Evolutionary conservation across 768 basidiomycete genomes (phyloP), one percentile per base, ranked within the genome.

Genomic region (Tremella mesenterica): DNA sequence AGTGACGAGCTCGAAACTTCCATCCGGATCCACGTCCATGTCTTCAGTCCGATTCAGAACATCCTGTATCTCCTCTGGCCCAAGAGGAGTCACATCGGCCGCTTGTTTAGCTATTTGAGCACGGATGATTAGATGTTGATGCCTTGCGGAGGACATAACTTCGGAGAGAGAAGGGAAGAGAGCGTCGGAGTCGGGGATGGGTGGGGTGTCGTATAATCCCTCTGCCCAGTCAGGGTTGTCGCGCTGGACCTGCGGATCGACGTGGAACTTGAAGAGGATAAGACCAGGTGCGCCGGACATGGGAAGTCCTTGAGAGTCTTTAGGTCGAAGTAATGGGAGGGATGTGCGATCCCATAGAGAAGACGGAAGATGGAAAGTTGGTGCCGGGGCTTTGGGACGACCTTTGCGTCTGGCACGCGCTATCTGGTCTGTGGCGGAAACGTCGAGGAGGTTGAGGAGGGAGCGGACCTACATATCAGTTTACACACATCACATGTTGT

Each of bases 241-340:
- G 13, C 18, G 25, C 27, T 63, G 59, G 6, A 70, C 59, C 14
- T 47, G 28, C 18, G 63, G 63, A 44, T 67, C 59, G 27, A 67
- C 68, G 44, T 70, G 68, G 50, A 67, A 70, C 47, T 50, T 59
- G 65, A 65, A 70, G 6, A 70, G 50, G 34, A 70, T 48, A 25
- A 67, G 58, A 4, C 68, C 68, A 23, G 30, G 48, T 16, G 56
- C 39, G 12, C 58, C 61, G 31, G 56, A 34, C 7, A 63, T 48
- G 2, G 68, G 68, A 4, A 70, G 53, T 3, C 68, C 68, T 16
- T 27, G 23, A 10, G 47, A 27, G 31, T 65, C 68, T 48, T 65
- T 67, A 1, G 59, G 59, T 18, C 65, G 54, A 4, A 70, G 48
- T 8, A 21, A 27, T n/a, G 68, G 68, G 1, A 70, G 50, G 13